Conservation (phyloP, 768 basidiomycete genomes). For the Russula sp. region DNA sequence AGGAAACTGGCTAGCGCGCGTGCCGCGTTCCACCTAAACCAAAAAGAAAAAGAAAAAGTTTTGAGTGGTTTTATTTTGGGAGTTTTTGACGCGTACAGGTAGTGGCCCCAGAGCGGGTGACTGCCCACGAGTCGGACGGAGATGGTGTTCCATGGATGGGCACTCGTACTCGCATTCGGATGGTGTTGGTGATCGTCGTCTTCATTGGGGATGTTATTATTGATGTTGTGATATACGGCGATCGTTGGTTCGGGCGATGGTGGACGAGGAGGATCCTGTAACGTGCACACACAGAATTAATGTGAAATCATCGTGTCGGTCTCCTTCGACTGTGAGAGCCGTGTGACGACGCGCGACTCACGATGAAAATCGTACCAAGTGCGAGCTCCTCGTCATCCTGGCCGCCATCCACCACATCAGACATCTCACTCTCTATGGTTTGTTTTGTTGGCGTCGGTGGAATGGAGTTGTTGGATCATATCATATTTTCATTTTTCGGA, state of each 20-base stretch:
- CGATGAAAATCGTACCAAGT: slow-evolving; percentile 46
- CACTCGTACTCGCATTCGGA: background rate
- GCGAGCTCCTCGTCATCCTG: slow-evolving; percentile 30
- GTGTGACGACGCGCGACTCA: slow-evolving; percentile 22
- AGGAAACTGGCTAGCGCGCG: slow-evolving; percentile 64
- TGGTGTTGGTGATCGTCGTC: background rate
- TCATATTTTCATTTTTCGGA: too few species aligned
- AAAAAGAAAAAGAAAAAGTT: background rate
- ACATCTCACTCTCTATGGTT: too few species aligned
- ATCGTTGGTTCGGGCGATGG: slow-evolving; percentile 58
- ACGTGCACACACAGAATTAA: background rate
- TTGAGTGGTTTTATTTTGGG: too few species aligned
- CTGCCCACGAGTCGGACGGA: slow-evolving; percentile 66
- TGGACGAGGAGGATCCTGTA: slow-evolving; percentile 58
- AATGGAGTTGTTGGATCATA: too few species aligned
- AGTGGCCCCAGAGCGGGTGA: slow-evolving; percentile 78
- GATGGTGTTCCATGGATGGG: slow-evolving; percentile 32
- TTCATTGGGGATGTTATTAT: background rate
- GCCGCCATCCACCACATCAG: background rate
- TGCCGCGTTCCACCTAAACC: slow-evolving; percentile 71
- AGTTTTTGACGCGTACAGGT: slow-evolving; percentile 43
- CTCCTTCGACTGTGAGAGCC: background rate
- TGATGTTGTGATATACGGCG: slow-evolving; percentile 34
- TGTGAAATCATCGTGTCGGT: background rate
- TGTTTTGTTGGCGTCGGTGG: too few species aligned